phyloP scores from a whole-genome alignment of 1,284 basidiomycete genomes.

The Apiotrichum mycotoxinovorans region DNA sequence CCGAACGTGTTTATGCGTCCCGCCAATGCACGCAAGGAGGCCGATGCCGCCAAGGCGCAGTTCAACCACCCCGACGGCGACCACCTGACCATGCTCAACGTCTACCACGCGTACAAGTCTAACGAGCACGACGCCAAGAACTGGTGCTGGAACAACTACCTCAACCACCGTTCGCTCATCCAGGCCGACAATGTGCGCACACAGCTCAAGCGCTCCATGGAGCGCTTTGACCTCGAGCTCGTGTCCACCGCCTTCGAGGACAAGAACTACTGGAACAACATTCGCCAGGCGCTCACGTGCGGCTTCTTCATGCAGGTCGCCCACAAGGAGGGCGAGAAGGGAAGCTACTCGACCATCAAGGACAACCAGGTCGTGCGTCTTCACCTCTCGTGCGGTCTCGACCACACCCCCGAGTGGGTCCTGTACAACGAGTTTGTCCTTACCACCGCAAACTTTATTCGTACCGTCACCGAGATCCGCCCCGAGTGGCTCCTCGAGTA shows the following conservation, averaged over 20 bases:
- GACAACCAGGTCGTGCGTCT: conserved; percentile 87
- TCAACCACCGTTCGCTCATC: conserved; percentile 75
- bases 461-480: conserved; percentile 83
- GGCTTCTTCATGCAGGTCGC: conserved; percentile 99
- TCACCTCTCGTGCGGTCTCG: conserved; percentile 91
- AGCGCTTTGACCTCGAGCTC: conserved; percentile 77
- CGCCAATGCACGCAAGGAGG: conserved; percentile 78
- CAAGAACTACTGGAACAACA: conserved; percentile 71
- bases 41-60: conserved; percentile 84
- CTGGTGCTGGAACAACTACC: conserved; percentile 92
- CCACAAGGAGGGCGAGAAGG: conserved; percentile 90
- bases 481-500: conserved; percentile 88
- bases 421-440: conserved; percentile 97
- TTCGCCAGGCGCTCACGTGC: conserved; percentile 80
- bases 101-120: conserved; percentile 87
- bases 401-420: conserved; percentile 94
- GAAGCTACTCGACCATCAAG: conserved; percentile 81
- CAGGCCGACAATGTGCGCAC: conserved; percentile 95
- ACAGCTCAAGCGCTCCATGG: conserved; percentile 90
- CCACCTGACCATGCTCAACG: conserved; percentile 90
- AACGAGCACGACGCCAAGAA: conserved; percentile 70
- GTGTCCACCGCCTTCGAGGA: conserved; percentile 71
- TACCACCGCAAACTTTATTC: conserved; percentile 80
- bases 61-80: conserved; percentile 93
- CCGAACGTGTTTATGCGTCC: conserved; percentile 94